phyloP scores from a whole-genome alignment of 2,329 filamentous ascomycete species.

The Penicillium sp. region DNA sequence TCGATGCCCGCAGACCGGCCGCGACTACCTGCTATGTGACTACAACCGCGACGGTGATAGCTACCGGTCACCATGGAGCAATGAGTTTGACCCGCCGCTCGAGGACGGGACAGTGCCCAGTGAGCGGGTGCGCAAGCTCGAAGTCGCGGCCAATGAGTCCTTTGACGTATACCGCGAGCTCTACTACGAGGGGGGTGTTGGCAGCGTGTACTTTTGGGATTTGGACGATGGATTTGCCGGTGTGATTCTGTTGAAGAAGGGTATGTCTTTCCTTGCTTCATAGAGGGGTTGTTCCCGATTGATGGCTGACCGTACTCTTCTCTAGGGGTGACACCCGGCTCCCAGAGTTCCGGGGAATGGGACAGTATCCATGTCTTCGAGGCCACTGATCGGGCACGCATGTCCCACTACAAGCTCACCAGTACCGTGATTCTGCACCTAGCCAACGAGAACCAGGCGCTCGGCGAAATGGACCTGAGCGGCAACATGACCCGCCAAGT shows the following conservation, averaged over 20 bases:
- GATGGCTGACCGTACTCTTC: slow-evolving; percentile 8
- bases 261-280: slow-evolving; percentile 48
- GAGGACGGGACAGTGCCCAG: slow-evolving; percentile 85
- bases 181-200: slow-evolving; percentile 89
- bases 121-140: slow-evolving; percentile 88
- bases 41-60: slow-evolving; percentile 99
- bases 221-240: slow-evolving; percentile 96
- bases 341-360: slow-evolving; percentile 78
- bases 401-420: slow-evolving; percentile 95
- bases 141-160: slow-evolving; percentile 88
- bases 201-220: slow-evolving; percentile 97
- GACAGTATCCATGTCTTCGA: slow-evolving; percentile 99
- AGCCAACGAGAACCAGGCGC: slow-evolving; percentile 62
- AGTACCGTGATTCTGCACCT: slow-evolving; percentile 93
- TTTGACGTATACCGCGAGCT: slow-evolving; percentile 96
- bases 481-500: slow-evolving; percentile 98
- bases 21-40: slow-evolving; percentile 97
- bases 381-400: slow-evolving; percentile 85
- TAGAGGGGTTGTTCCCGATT: not conserved
- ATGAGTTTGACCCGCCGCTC: slow-evolving; percentile 92
- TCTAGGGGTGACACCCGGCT: slow-evolving; percentile 63
- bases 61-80: slow-evolving; percentile 98
- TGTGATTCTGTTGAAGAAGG: slow-evolving; percentile 93
- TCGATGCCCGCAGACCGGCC: slow-evolving; percentile 81
- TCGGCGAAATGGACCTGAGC: slow-evolving; percentile 86